Percentiles rank a stretch among this genome's conserved stretches.
Conservation (phyloP, 2,329 filamentous ascomycete genomes). For the Grosmannia penicillata region DNA sequence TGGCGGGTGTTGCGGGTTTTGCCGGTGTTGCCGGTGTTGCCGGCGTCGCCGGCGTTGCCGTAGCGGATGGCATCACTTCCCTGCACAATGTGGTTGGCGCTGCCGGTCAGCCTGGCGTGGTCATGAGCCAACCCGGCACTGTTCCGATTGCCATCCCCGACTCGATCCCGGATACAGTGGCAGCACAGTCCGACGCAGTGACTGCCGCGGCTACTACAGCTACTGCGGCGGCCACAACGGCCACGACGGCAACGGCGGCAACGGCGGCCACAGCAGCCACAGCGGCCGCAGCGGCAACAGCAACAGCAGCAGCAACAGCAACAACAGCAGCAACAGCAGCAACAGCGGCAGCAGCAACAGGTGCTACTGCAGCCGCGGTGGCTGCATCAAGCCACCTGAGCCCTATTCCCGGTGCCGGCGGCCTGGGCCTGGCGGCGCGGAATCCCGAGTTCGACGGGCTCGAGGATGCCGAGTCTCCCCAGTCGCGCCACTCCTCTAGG, state of each 20-base stretch:
- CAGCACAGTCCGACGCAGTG: conserved; percentile 1
- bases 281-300: neutral
- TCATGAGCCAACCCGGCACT: neutral
- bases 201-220: neutral
- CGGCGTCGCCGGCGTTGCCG: conserved; percentile 6
- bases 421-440: conserved; percentile 43
- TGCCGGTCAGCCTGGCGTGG: no score
- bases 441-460: conserved; percentile 48
- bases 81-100: no score
- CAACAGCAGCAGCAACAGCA: conserved; percentile 2
- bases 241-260: neutral
- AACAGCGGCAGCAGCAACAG: conserved; percentile 7
- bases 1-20: neutral
- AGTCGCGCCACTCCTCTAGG: conserved; percentile 34
- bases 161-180: neutral
- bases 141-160: conserved; percentile 5
- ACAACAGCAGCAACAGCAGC: conserved; percentile 9
- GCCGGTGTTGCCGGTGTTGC: neutral
- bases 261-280: neutral
- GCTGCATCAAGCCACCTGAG: conserved; percentile 3
- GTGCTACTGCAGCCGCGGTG: neutral
- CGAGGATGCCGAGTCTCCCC: conserved; percentile 36
- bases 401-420: conserved; percentile 40
- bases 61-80: no score
- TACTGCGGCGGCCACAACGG: neutral